Evolutionary conservation across 2,329 filamentous ascomycete species (phyloP).

Genomic region (Trichoderma harzianum): DNA sequence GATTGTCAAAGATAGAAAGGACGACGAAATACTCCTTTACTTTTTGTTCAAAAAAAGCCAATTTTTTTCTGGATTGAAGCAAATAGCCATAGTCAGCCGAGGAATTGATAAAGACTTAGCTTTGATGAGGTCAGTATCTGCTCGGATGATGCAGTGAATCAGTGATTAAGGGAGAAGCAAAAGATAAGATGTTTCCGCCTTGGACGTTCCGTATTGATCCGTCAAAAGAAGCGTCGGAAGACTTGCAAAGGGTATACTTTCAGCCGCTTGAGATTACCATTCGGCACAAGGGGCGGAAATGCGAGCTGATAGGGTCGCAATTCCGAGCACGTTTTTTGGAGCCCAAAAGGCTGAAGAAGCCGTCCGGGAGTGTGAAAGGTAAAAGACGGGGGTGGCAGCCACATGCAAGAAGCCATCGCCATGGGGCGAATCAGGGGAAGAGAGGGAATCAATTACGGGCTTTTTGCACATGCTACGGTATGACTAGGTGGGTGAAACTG

Average conservation of each 20-base stretch:
- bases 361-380: neutral
- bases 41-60: neutral
- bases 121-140: neutral
- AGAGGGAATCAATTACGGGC: slow-evolving; percentile 2
- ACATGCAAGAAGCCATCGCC: neutral
- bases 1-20: slow-evolving; percentile 15
- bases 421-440: neutral
- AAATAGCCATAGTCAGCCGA: neutral
- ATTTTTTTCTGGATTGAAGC: slow-evolving; percentile 9
- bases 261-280: neutral
- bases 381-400: neutral
- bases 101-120: neutral
- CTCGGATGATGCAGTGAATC: neutral
- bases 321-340: slow-evolving; percentile 4
- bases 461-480: neutral
- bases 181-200: neutral
- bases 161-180: neutral
- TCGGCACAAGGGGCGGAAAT: slow-evolving; percentile 1
- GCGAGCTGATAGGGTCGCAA: slow-evolving; percentile 12
- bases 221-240: neutral
- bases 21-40: slow-evolving; percentile 1
- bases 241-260: neutral
- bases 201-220: slow-evolving; percentile 7
- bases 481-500: neutral
- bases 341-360: neutral